Base-by-base conservation (phyloP, 2,329 filamentous ascomycete genomes). In the Myriosclerotinia curreyana region DNA sequence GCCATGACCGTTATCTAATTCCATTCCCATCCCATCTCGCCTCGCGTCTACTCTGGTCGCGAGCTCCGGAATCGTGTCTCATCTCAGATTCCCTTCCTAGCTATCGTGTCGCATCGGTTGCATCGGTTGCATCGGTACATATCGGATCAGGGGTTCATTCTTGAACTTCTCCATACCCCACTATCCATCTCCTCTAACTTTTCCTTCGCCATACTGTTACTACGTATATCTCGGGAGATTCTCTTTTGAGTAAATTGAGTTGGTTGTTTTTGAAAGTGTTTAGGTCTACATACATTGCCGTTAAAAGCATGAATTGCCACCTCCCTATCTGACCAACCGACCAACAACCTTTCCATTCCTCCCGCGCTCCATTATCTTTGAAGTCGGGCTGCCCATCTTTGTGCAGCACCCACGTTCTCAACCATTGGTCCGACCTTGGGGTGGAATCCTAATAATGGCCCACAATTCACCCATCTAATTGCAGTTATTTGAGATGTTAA, bases 301-400 rank as follows among this genome's bases (percentile, higher is more conserved):
- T n/a, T 17, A 28, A 59, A 48, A 48, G 31, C 42, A 59, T 38
- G 31, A 59, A 48, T 9, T 8, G 11, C 12, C 9, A 25, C 14
- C 42, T 28, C 34, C 48, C 28, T 31, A 59, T 25, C 31, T 22
- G 22, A 31, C 28, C 28, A 34, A 34, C 31, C 42, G 17, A 36
- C 28, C 42, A n/a, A 20, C 28, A 38, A 58, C 42, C 20, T 36
- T 36, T 58, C 42, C 40, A 58, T 36, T 46, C 40, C 54, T 46
- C 28, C 42, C 28, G 28, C 28, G 28, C 54, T 48, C 22, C 55
- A 59, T 48, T 38, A 59, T 36, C 31, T 59, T 22, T 36, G 31
- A 48, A 59, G 55, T 48, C 48, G 55, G 55, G 55, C 55, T 59
- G 42, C 42, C 54, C 55, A 36, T 59, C 55, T 59, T 59, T 36